phyloP scores from a whole-genome alignment of 2,329 filamentous ascomycete genomes.

The Neoascochyta sp. region DNA sequence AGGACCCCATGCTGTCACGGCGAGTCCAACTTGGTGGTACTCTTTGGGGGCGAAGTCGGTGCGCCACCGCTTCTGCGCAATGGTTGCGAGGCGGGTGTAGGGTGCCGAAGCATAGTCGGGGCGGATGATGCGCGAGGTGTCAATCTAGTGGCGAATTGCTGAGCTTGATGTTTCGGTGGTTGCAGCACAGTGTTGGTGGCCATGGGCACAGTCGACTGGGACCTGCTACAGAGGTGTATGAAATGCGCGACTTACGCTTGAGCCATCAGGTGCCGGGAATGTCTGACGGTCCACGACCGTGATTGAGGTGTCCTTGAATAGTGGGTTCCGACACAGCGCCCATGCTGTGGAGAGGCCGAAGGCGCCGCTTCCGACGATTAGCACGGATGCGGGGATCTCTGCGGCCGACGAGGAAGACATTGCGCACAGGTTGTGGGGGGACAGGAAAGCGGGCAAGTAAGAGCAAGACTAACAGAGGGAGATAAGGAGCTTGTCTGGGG shows the following conservation, averaged over 20 bases:
- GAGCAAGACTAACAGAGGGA: slow-evolving; percentile 4
- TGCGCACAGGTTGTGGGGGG: too few species aligned
- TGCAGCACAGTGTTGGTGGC: too few species aligned
- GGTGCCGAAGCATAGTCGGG: slow-evolving; percentile 77
- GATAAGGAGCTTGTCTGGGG: too few species aligned
- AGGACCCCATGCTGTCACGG: slow-evolving; percentile 57
- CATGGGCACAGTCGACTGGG: neutral
- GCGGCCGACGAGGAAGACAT: slow-evolving; percentile 19
- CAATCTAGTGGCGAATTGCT: slow-evolving; percentile 40
- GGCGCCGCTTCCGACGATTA: slow-evolving; percentile 52
- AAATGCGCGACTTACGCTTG: slow-evolving; percentile 42
- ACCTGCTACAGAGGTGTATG: neutral
- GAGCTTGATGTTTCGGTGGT: slow-evolving; percentile 5
- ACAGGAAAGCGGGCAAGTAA: slow-evolving; percentile 1
- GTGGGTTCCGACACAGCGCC: slow-evolving; percentile 61
- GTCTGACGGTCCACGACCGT: slow-evolving; percentile 57
- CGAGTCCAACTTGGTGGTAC: slow-evolving; percentile 67
- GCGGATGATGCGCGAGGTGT: slow-evolving; percentile 60
- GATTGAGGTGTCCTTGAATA: slow-evolving; percentile 50
- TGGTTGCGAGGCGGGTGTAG: slow-evolving; percentile 70
- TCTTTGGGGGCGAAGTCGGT: slow-evolving; percentile 60
- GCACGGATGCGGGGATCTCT: slow-evolving; percentile 41
- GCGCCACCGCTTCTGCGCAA: slow-evolving; percentile 68
- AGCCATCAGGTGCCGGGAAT: slow-evolving; percentile 57
- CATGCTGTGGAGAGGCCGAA: slow-evolving; percentile 65